A percentile compares a stretch with the other conserved stretches of the same genome.
Conservation (phyloP, 2,329 filamentous ascomycete species). For the Tolypocladium capitatum region DNA sequence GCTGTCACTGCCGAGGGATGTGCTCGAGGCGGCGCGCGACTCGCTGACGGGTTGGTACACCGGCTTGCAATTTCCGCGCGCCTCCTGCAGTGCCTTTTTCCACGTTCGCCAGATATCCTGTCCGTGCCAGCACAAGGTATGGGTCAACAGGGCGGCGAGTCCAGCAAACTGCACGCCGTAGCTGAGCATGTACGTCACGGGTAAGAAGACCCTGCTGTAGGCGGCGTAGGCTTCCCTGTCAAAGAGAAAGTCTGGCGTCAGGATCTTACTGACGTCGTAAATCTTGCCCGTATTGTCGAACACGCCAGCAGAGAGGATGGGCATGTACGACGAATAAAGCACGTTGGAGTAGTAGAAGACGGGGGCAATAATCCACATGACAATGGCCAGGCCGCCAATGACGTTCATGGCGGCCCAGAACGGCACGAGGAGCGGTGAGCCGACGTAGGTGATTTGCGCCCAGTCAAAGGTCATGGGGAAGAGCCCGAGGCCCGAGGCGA, state of each 20-base stretch:
- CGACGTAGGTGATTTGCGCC: conserved; percentile 81
- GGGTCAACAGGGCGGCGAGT: conserved; percentile 64
- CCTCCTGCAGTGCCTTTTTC: conserved; percentile 54
- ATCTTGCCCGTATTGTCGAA: conserved; percentile 73
- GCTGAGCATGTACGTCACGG: conserved; percentile 76
- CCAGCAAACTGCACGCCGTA: conserved; percentile 81
- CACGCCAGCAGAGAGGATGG: conserved; percentile 70
- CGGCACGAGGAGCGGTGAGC: conserved; percentile 68
- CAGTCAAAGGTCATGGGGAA: conserved; percentile 85
- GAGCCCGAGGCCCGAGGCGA: conserved; percentile 69
- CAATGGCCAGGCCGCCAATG: conserved; percentile 62
- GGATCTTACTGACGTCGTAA: conserved; percentile 70
- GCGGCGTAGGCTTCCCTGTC: conserved; percentile 60
- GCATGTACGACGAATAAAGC: conserved; percentile 73
- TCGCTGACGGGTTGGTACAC: conserved; percentile 39
- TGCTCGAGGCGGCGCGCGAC: conserved; percentile 9
- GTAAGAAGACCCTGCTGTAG: conserved; percentile 77
- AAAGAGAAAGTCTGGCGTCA: conserved; percentile 67
- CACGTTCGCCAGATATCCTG: conserved; percentile 70
- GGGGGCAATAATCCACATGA: conserved; percentile 77
- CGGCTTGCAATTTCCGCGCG: conserved; percentile 33
- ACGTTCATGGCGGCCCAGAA: conserved; percentile 84
- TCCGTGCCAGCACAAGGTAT: conserved; percentile 76
- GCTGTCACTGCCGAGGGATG: conserved; percentile 8
- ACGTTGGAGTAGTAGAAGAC: conserved; percentile 70